A percentile compares a stretch with the other conserved stretches of the same genome.
These are phyloP conservation scores for Triticum urartu DNA, from an alignment of 176 grass and related monocot species.

Conservation along the genomic window DNA sequence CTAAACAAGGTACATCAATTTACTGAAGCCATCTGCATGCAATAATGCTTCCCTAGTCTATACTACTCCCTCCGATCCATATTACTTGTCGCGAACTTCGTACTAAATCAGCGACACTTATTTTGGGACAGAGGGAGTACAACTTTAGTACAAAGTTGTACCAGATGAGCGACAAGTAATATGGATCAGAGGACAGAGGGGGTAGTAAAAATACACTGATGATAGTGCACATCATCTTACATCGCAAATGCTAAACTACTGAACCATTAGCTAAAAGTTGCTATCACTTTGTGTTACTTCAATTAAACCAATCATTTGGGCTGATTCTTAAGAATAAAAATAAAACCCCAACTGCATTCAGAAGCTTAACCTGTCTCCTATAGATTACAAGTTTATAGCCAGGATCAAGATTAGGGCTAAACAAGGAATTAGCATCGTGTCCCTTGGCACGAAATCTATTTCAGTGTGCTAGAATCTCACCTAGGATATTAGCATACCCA, in stretches of 20 bases:
- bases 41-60: background rate
- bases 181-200: no score
- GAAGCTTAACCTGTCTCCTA: conserved; percentile 9
- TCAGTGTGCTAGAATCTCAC: no score
- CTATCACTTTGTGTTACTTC: background rate
- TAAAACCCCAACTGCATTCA: conserved; percentile 8
- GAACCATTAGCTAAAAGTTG: conserved; percentile 3
- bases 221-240: background rate
- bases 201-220: background rate
- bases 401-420: background rate
- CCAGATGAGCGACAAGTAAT: no score
- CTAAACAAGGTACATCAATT: background rate
- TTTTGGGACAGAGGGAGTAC: no score
- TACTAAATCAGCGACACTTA: no score
- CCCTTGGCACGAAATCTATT: background rate
- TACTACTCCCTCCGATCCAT: background rate
- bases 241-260: background rate
- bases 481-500: background rate
- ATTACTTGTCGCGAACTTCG: no score
- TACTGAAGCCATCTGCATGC: background rate
- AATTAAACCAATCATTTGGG: background rate
- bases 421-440: background rate
- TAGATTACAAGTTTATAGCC: background rate
- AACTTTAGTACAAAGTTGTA: no score
- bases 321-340: conserved; percentile 16